Evolutionary conservation across 2,329 filamentous ascomycete genomes (phyloP), one percentile per base, ranked within the genome.

Genomic region (Fusarium gaditjirri): DNA sequence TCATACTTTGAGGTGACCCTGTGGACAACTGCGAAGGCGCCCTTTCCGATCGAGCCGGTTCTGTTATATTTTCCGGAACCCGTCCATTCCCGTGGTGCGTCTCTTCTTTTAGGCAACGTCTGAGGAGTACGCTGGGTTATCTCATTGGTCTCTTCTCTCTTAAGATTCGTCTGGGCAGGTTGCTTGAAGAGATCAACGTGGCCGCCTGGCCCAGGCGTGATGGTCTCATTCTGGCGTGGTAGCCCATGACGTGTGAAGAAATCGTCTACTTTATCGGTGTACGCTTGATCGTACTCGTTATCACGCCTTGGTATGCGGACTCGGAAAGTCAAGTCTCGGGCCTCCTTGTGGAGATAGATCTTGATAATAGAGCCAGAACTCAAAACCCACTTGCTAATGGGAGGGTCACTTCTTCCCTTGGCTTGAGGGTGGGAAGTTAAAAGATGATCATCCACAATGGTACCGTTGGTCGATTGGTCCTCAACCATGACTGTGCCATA

Each of bases 391-490:
- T 65, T 79, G 70, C 76, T 75, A 17, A 73, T 74, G 21, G 79
- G 84, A 39, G 79, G 78, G 62, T 79, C 78, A 62, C 60, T 80
- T 73, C 75, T 75, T 33, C 76, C 77, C 68, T 83, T 83, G 31
- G 79, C 75, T 56, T 81, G 80, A 27, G 79, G 74, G 52, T 83
- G 82, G 27, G 78, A 76, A 53, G 82, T 84, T 74, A 99, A 86
- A 39, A 94, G 84, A 23, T 86, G 84, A 29, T 89, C 87, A 81
- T 98, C 95, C 62, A 98, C 94, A 66, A 94, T 86, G 8, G 96
- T 98, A 33, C 96, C 96, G 77, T 98, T 99, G n/a, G 94, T 98
- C 1, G 96, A 98, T 79, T 91, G 89, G 78, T 99, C 96, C 80
- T 97, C 92, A 17, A 98, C 85, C 94, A 99, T 97, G 72, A 98